phyloP scores from a whole-genome alignment of 2,329 filamentous ascomycete genomes.

The Botryosphaeria dothidea region DNA sequence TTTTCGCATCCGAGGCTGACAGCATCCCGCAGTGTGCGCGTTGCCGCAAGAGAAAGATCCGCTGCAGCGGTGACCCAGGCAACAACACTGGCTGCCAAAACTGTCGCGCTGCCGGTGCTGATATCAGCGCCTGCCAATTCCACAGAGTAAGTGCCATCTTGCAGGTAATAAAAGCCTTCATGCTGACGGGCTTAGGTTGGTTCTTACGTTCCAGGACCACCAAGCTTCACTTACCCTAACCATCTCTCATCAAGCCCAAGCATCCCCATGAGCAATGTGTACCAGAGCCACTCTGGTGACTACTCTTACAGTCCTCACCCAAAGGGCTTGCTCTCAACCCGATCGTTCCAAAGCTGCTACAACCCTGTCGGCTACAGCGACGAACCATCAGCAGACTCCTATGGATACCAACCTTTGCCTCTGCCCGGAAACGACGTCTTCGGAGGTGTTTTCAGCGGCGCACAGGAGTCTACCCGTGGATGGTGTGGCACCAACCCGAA shows the following conservation, averaged over 20 bases:
- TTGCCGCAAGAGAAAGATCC: constrained; percentile 91
- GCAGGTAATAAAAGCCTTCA: neutral
- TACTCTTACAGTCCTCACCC: neutral
- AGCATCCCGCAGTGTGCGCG: constrained; percentile 68
- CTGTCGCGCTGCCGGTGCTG: constrained; percentile 72
- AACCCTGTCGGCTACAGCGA: neutral
- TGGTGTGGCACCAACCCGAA: constrained; percentile 13
- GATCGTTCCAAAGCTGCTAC: neutral
- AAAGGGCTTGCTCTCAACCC: neutral
- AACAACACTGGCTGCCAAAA: constrained; percentile 78
- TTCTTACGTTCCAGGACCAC: neutral
- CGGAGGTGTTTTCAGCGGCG: neutral
- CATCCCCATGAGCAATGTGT: neutral
- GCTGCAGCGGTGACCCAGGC: constrained; percentile 83
- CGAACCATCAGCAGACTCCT: constrained; percentile 9
- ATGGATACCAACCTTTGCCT: constrained; percentile 14
- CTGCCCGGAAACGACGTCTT: neutral
- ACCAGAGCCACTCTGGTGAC: neutral
- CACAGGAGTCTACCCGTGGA: neutral
- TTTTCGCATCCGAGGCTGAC: neutral
- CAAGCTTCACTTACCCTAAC: neutral
- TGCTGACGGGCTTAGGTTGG: constrained; percentile 12
- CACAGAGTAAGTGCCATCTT: constrained; percentile 61
- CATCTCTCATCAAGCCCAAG: neutral
- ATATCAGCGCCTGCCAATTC: constrained; percentile 68